Percentiles rank a stretch among this genome's conserved stretches.
Evolutionary conservation across 208 protist species (phyloP).

Genomic region (Leptomonas seymouri): DNA sequence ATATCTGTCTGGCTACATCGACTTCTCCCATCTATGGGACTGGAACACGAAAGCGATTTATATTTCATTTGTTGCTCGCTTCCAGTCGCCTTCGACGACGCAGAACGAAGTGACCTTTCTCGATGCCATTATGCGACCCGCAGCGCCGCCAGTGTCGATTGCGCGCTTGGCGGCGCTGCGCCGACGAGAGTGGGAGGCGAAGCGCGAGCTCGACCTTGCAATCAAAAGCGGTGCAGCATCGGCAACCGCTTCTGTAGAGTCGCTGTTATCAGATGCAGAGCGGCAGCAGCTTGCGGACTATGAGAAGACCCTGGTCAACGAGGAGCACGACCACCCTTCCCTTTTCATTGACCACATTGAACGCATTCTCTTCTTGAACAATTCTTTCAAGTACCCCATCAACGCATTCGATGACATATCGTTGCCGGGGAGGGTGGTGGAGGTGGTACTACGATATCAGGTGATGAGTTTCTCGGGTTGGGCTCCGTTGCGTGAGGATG

Average conservation of each 20-base stretch:
- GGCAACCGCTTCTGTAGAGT: not conserved
- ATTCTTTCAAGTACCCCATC: slow-evolving; percentile 73
- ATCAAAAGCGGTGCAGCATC: not conserved
- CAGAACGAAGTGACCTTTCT: slow-evolving; percentile 63
- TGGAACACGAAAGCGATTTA: slow-evolving; percentile 87
- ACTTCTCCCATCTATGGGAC: slow-evolving; percentile 67
- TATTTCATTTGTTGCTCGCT: slow-evolving; percentile 59
- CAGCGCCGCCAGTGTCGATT: slow-evolving; percentile 25
- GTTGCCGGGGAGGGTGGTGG: slow-evolving; percentile 32
- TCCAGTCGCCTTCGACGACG: slow-evolving; percentile 25
- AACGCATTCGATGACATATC: slow-evolving; percentile 38
- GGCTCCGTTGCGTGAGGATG: slow-evolving; percentile 49
- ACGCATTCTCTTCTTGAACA: slow-evolving; percentile 36
- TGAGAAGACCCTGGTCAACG: slow-evolving; percentile 19
- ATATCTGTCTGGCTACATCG: slow-evolving; percentile 35
- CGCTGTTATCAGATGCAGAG: slow-evolving; percentile 50
- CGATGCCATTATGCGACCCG: slow-evolving; percentile 50
- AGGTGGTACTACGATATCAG: slow-evolving; percentile 71
- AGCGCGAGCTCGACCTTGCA: not conserved
- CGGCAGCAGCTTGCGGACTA: slow-evolving; percentile 28
- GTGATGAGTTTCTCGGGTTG: slow-evolving; percentile 79
- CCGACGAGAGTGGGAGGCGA: slow-evolving; percentile 18
- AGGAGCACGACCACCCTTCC: slow-evolving; percentile 35
- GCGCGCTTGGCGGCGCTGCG: slow-evolving; percentile 20
- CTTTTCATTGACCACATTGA: slow-evolving; percentile 44